phyloP scores from a whole-genome alignment of 2,329 filamentous ascomycete species.

The Phialophora expanda region DNA sequence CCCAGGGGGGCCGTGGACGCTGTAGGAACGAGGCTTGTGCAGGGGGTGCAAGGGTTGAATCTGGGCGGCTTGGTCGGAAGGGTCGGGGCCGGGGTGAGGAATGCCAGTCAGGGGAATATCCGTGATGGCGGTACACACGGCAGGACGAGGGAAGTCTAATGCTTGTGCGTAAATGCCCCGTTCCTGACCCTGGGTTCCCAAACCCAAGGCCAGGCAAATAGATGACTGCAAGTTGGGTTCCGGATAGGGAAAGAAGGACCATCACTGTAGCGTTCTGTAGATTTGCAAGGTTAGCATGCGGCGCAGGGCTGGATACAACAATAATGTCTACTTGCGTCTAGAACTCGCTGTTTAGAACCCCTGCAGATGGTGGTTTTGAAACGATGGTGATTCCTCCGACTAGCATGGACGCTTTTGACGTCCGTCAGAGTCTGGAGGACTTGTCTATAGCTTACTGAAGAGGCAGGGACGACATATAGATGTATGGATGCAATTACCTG shows the following conservation, averaged over 20 bases:
- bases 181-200: background rate
- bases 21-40: conserved; percentile 87
- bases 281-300: background rate
- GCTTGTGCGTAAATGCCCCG: background rate
- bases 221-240: background rate
- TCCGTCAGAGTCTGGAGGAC: too few species aligned
- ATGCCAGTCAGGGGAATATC: conserved; percentile 14
- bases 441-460: too few species aligned
- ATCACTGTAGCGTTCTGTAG: background rate
- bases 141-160: background rate
- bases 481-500: too few species aligned
- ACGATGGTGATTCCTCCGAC: too few species aligned
- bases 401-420: too few species aligned
- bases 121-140: background rate
- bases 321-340: background rate
- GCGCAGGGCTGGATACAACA: background rate
- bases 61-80: conserved; percentile 58
- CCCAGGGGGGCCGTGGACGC: conserved; percentile 91
- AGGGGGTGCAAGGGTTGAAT: conserved; percentile 81
- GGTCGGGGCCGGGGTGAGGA: conserved; percentile 27
- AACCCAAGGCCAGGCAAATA: background rate
- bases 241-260: background rate
- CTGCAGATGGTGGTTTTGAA: too few species aligned
- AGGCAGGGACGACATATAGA: too few species aligned
- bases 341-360: too few species aligned